Evolutionary conservation across 768 basidiomycete species (phyloP), one percentile per base, ranked within the genome.

Genomic region (Auricularia cornea): DNA sequence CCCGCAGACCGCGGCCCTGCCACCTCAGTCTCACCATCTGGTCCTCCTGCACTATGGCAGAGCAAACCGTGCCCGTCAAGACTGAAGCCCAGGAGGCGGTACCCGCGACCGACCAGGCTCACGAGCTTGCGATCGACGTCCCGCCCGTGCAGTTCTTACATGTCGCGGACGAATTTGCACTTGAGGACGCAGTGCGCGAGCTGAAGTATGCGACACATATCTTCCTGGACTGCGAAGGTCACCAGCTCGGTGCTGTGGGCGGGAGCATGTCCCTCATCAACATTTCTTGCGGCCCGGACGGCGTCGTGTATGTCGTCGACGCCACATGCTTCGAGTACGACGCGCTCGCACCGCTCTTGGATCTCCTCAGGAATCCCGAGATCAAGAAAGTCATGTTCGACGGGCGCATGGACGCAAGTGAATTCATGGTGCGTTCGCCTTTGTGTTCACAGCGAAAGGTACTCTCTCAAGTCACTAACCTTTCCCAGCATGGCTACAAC

Each of bases 321-420:
- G 69, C 72, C 62, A 70, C 78, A 67, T 30, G 28, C 59, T 60
- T 54, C n/a, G 57, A 5, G 1, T 40, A 66, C 1, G 32, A 67
- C 0, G 65, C 66, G 59, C 67, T 78, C 23, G 63, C 67, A 1
- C 64, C 63, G 20, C 63, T 79, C 16, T 62, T 72, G 6, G 59
- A 64, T 20, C 64, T 77, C 16, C 72, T 80, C 59, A 66, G 64
- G 28, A 68, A 73, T 40, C 66, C 69, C 14, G 33, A 56, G 1
- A 65, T 77, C 38, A 69, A 70, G 32, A 80, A 79, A 66, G 65
- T 80, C 64, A 74, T 77, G 65, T 80, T 76, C 73, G 79, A 80
- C 65, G 78, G 78, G 12, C 71, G 78, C 1, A 74, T 74, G 68
- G 79, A 80, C 66, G 77, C 68, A 67, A 67, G 74, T 35, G 78